Evolutionary conservation across 2,329 filamentous ascomycete species (phyloP), one percentile per base, ranked within the genome.

Genomic region (Beauveria sp.): DNA sequence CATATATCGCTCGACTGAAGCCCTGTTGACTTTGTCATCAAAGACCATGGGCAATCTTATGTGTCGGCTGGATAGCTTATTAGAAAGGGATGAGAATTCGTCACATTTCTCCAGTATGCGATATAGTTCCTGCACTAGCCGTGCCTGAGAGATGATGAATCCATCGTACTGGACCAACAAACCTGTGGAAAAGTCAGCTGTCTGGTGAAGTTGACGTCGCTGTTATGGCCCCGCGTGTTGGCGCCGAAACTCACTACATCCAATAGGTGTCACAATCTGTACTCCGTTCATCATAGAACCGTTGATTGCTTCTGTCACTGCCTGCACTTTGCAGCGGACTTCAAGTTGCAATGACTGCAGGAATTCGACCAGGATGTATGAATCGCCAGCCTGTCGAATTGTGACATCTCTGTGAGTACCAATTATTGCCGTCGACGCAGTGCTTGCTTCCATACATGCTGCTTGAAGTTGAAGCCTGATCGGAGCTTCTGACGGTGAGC

Each of bases 1-100:
- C 73, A 82, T 84, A 69, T 87, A 87, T 10, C 84, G 76, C 61
- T 81, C 72, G 0, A 58, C 30, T 3, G 55, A 43, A 12, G 55
- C 81, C 77, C 79, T 77, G 42, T 77, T 59, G 16, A 65, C 66
- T 14, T 62, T 63, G 46, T 68, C 66, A 26, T 70, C 63, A 57
- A 70, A 68, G 9, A 68, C 67, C 43, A 70, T 63, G 18, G 70
- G 70, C 20, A 71, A 58, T 14, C 62, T 60, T 26, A 70, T 62
- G 14, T 63, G 62, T 10, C 66, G 65, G 14, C 60, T 61, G 16
- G 56, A 42, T 12, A 67, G 55, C n/a, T 26, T 58, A 10, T 18
- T 61, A 2, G 34, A 52, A n/a, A 34, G 45, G 3, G 38, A 42
- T 12, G 46, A 24, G 7, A 20, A 62, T 85, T 5, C 83, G 75